Base-by-base conservation (phyloP, 495 filamentous ascomycete genomes). In the Hypoxylon fragiforme region DNA sequence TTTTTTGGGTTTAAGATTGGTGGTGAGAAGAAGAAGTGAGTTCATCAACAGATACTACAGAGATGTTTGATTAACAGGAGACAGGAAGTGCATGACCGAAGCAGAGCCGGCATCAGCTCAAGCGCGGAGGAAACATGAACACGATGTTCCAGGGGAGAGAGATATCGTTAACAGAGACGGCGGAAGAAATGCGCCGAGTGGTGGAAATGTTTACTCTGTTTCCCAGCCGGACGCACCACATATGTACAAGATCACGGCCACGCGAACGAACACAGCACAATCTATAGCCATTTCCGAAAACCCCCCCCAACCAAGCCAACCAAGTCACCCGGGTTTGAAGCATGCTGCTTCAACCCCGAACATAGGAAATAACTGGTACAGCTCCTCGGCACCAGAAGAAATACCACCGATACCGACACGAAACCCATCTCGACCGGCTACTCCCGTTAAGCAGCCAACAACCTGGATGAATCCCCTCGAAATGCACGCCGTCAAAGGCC, bases 1-100 rank as follows among this genome's bases (percentile, higher is more conserved):
- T 75, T 78, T 37, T 77, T 78, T 56, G 76, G 76, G 41, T 66
- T 77, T 56, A 75, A 72, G 60, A 65, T 78, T 40, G 73, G 74
- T 16, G 70, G 69, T 51, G 66, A 69, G 34, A 77, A 72, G 61
- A 78, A 78, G 64, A 78, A 77, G 74, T 78, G 60, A 71, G 74
- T 68, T 66, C 12, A 50, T 4, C 15, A 38, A 21, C 12, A 7
- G 12, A 15, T 30, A 45, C 31, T 22, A 2, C 32, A n/a, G 24
- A 37, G 30, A 19, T 34, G 15, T 39, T 46, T 16, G 21, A 42
- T 56, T 69, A 43, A 66, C 50, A 13, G 34, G 12, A 5, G 15
- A 18, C 42, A 76, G 73, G 52, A 75, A 73, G 59, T 34, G 63
- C 22, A 60, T 67, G 14, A 66, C 69, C 28, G 47, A 54, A 18